Percentiles rank a stretch among this genome's conserved stretches.
phyloP scores from a whole-genome alignment of 768 basidiomycete genomes.

The Russula sp. region DNA sequence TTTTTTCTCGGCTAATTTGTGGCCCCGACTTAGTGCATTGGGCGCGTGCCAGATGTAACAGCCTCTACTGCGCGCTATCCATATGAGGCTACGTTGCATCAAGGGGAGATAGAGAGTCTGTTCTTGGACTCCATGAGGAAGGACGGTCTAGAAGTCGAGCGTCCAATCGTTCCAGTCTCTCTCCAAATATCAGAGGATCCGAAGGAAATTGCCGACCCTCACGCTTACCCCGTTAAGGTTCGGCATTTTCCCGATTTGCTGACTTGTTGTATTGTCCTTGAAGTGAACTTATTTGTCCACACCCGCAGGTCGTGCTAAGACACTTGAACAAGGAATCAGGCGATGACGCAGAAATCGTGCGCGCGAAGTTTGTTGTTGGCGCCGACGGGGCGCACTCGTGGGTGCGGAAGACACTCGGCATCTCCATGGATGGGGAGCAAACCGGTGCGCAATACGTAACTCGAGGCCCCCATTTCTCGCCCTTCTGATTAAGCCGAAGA shows the following conservation, averaged over 20 bases:
- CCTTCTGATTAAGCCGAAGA: constrained; percentile 40
- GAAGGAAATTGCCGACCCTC: constrained; percentile 32
- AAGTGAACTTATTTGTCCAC: neutral
- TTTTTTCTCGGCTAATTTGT: neutral
- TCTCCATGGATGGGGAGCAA: constrained; percentile 77
- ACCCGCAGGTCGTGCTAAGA: constrained; percentile 49
- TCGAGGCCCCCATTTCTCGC: neutral
- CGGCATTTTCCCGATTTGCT: too few species aligned
- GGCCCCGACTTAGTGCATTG: constrained; percentile 47
- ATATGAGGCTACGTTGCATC: constrained; percentile 67
- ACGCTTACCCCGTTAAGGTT: constrained; percentile 36
- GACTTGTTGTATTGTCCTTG: too few species aligned
- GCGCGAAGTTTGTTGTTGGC: constrained; percentile 74
- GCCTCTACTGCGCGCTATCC: constrained; percentile 65
- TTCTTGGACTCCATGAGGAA: constrained; percentile 54
- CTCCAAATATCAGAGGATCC: constrained; percentile 47
- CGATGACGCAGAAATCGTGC: constrained; percentile 52
- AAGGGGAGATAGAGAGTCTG: constrained; percentile 55
- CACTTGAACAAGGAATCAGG: constrained; percentile 40
- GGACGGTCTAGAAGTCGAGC: constrained; percentile 48
- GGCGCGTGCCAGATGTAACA: constrained; percentile 59
- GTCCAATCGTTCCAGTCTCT: constrained; percentile 49
- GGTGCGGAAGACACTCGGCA: constrained; percentile 65
- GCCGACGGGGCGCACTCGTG: constrained; percentile 82
- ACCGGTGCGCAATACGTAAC: constrained; percentile 35